Conservation (phyloP, 805 yeast species). For the Tetrapisispora arboricola region DNA sequence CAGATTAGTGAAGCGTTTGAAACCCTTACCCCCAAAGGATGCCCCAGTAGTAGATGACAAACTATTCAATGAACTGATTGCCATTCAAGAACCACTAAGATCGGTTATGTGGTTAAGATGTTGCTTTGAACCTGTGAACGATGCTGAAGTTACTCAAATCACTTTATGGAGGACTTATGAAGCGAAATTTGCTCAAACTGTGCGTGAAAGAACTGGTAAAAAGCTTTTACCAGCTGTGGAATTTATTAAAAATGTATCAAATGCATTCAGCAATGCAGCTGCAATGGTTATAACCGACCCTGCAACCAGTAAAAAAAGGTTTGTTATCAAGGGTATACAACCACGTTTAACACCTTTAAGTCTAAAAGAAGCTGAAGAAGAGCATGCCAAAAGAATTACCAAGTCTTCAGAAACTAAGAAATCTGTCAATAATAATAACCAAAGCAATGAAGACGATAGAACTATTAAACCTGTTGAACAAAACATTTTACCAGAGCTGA, state of each 20-base stretch:
- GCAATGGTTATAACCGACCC: conserved; percentile 81
- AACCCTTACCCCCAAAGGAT: conserved; percentile 49
- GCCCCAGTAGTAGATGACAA: conserved; percentile 52
- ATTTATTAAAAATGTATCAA: conserved; percentile 86
- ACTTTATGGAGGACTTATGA: conserved; percentile 95
- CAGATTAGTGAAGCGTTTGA: conserved; percentile 46
- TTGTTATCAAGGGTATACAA: conserved; percentile 88
- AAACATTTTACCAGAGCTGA: conserved; percentile 17
- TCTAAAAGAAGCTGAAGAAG: conserved; percentile 34
- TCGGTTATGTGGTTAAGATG: conserved; percentile 94
- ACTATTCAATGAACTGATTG: conserved; percentile 49
- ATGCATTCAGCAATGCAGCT: conserved; percentile 76
- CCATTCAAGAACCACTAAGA: conserved; percentile 73
- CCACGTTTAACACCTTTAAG: conserved; percentile 60
- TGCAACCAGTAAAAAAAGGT: conserved; percentile 58
- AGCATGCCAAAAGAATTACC: conserved; percentile 3
- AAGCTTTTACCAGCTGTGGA: conserved; percentile 88
- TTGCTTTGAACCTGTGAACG: conserved; percentile 67
- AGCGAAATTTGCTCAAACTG: conserved; percentile 60
- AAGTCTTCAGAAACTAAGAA: neutral
- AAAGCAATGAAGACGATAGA: conserved; percentile 1
- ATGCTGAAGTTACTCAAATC: conserved; percentile 88
- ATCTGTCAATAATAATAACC: neutral
- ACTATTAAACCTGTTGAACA: conserved; percentile 17
- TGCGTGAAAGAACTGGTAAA: conserved; percentile 36